These are phyloP conservation scores for Aulographum hederae DNA, from an alignment of 2,329 filamentous ascomycete species.

Conservation along the genomic window DNA sequence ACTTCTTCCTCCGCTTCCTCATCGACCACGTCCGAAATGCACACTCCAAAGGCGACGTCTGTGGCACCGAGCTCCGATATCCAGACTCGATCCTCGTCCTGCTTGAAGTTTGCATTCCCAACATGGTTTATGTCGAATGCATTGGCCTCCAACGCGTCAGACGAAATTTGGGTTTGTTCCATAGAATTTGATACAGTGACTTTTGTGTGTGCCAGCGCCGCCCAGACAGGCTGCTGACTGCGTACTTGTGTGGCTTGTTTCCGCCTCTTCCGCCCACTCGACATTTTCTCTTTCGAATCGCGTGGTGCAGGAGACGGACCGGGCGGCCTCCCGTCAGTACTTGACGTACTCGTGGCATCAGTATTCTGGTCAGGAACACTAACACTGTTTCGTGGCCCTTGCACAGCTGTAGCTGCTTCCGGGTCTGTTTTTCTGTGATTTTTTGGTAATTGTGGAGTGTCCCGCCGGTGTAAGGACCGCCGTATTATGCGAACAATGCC, in stretches of 20 bases:
- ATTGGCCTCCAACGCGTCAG: conserved; percentile 55
- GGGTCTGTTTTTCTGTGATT: conserved; percentile 37
- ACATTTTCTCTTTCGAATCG: conserved; percentile 37
- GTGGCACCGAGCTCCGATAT: conserved; percentile 64
- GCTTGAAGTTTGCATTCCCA: conserved; percentile 55
- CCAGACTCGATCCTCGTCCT: conserved; percentile 50
- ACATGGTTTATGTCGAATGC: conserved; percentile 62
- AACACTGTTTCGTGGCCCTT: conserved; percentile 15
- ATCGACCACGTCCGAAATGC: no score
- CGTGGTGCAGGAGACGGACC: conserved; percentile 30
- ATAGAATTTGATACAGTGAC: conserved; percentile 75
- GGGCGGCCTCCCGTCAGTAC: conserved; percentile 29
- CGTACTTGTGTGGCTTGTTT: conserved; percentile 84
- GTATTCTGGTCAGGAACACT: conserved; percentile 25
- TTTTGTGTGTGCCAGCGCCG: conserved; percentile 86
- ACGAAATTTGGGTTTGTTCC: conserved; percentile 55
- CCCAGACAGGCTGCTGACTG: conserved; percentile 84
- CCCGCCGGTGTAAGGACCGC: no score
- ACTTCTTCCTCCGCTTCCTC: conserved; percentile 18
- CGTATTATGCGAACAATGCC: conserved; percentile 53
- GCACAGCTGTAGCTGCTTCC: conserved; percentile 30
- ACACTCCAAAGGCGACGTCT: conserved; percentile 57
- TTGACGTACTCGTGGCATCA: conserved; percentile 26
- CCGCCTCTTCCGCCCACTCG: conserved; percentile 57
- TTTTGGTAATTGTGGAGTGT: no score